Evolutionary conservation across 208 protist genomes (phyloP).

Genomic region (Trypanosoma grayi): DNA sequence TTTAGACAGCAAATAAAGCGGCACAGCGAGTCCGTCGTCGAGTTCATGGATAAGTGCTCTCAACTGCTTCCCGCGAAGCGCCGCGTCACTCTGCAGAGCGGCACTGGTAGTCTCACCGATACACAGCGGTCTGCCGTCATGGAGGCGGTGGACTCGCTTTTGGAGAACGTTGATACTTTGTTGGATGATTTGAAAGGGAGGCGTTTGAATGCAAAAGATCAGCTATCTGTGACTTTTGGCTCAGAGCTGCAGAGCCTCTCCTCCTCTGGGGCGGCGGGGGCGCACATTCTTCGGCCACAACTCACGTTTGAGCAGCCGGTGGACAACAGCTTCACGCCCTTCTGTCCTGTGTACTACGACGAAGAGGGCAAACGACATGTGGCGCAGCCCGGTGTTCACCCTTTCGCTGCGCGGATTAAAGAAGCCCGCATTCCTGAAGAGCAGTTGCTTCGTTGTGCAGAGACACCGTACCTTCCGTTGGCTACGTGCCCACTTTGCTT

Average conservation of each 20-base stretch:
- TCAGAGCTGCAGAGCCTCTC: slow-evolving; percentile 39
- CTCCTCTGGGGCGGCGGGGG: neutral
- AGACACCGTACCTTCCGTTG: slow-evolving; percentile 67
- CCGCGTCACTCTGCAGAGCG: slow-evolving; percentile 32
- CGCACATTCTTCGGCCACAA: slow-evolving; percentile 63
- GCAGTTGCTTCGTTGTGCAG: slow-evolving; percentile 51
- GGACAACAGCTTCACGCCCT: slow-evolving; percentile 69
- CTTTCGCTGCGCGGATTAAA: slow-evolving; percentile 69
- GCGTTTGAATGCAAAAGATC: slow-evolving; percentile 57
- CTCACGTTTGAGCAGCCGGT: slow-evolving; percentile 71
- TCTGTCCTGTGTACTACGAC: slow-evolving; percentile 64
- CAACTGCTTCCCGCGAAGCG: slow-evolving; percentile 69
- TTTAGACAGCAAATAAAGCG: slow-evolving; percentile 64
- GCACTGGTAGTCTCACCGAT: slow-evolving; percentile 33
- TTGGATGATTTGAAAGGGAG: slow-evolving; percentile 75
- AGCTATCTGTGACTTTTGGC: slow-evolving; percentile 80
- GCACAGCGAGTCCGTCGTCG: slow-evolving; percentile 49
- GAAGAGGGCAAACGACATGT: slow-evolving; percentile 41
- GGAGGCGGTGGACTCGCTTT: slow-evolving; percentile 81
- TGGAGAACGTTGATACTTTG: slow-evolving; percentile 81
- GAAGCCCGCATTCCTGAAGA: slow-evolving; percentile 33
- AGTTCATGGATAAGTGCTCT: slow-evolving; percentile 67
- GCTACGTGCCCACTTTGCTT: slow-evolving; percentile 58
- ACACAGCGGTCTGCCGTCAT: slow-evolving; percentile 63
- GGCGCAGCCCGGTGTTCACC: slow-evolving; percentile 65